Conservation (phyloP, 2,329 filamentous ascomycete genomes). For the Pseudocercospora crystallina region DNA sequence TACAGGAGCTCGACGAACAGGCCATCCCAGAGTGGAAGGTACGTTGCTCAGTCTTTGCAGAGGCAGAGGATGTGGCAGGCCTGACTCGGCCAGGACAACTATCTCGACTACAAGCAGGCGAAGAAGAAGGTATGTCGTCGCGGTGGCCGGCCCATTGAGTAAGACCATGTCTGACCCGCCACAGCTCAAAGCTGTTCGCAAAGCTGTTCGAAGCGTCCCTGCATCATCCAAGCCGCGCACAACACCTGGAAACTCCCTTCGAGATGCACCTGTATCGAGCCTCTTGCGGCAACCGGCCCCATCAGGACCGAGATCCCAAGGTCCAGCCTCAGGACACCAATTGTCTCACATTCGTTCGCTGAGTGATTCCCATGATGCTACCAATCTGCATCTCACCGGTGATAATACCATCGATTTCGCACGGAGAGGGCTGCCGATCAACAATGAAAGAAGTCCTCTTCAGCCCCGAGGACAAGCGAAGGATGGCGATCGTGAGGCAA, state of each 20-base stretch:
- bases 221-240: constrained; percentile 3
- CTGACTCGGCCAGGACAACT: constrained; percentile 58
- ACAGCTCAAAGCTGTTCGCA: constrained; percentile 10
- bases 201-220: constrained; percentile 12
- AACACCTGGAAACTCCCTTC: constrained; percentile 13
- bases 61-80: background rate
- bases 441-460: constrained; percentile 34
- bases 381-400: background rate
- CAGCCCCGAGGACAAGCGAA: constrained; percentile 11
- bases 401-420: constrained; percentile 1
- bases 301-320: too few relatives aligned
- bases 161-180: background rate
- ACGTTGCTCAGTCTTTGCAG: background rate
- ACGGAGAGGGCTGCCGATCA: background rate
- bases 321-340: too few relatives aligned
- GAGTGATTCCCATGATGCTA: constrained; percentile 9
- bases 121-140: constrained; percentile 13
- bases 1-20: constrained; percentile 73
- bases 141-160: background rate
- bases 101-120: constrained; percentile 78
- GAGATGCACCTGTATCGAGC: constrained; percentile 15
- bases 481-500: constrained; percentile 3
- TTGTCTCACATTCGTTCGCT: constrained; percentile 1
- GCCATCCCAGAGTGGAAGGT: constrained; percentile 89
- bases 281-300: background rate